These are phyloP conservation scores for Vinca major DNA, from an alignment of 305 asterid species.

Conservation along the genomic window DNA sequence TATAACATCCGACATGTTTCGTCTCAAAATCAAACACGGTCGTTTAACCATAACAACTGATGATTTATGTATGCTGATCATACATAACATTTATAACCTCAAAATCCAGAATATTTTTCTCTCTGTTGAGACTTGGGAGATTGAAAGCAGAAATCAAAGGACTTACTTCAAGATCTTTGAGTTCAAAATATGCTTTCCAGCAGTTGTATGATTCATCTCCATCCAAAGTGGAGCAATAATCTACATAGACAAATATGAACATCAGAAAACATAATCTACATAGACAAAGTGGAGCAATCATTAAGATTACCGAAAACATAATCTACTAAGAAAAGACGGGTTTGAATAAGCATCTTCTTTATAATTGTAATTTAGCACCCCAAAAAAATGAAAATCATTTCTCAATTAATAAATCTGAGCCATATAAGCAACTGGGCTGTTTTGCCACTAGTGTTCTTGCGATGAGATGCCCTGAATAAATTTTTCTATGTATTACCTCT, in stretches of 20 bases:
- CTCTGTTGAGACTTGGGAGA: neutral
- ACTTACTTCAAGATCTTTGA: conserved; percentile 85
- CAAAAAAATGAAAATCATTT: neutral
- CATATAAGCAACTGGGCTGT: too few relatives aligned
- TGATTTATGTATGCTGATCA: too few relatives aligned
- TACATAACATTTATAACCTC: too few relatives aligned
- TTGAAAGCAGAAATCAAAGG: neutral
- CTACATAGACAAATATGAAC: conserved; percentile 21
- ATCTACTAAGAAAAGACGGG: neutral
- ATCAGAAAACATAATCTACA: conserved; percentile 33
- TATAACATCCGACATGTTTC: too few relatives aligned
- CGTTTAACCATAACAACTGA: too few relatives aligned
- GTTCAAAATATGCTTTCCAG: conserved; percentile 92
- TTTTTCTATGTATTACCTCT: too few relatives aligned
- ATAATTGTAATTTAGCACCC: neutral
- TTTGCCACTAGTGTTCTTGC: too few relatives aligned
- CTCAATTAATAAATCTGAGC: neutral
- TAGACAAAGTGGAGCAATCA: neutral
- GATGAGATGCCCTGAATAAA: too few relatives aligned
- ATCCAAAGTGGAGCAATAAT: conserved; percentile 72
- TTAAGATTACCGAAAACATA: neutral
- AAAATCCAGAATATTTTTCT: neutral
- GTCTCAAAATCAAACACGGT: too few relatives aligned
- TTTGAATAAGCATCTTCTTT: neutral
- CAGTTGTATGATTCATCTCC: conserved; percentile 78